phyloP scores from a whole-genome alignment of 352 stramenopile genomes.

The Globisporangium carolinianum region DNA sequence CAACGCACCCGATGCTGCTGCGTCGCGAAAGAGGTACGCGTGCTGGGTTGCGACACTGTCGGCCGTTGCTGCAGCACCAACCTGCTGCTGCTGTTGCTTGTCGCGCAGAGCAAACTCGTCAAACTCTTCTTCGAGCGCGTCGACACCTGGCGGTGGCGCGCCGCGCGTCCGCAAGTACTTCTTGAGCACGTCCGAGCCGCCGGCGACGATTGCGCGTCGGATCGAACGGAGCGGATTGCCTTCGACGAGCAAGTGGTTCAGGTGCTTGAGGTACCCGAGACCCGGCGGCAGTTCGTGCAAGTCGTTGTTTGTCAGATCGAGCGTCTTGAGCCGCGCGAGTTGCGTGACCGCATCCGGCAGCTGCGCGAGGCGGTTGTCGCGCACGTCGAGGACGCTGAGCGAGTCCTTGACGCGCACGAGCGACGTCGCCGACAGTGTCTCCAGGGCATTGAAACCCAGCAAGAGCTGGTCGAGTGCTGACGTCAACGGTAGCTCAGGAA shows the following conservation, averaged over 20 bases:
- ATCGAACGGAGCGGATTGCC: constrained; percentile 75
- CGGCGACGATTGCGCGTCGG: constrained; percentile 52
- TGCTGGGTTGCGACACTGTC: constrained; percentile 20
- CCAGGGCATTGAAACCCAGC: constrained; percentile 64
- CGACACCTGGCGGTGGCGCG: constrained; percentile 46
- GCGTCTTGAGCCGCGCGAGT: constrained; percentile 66
- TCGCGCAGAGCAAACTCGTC: constrained; percentile 56
- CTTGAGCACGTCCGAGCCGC: constrained; percentile 63
- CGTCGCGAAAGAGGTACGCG: constrained; percentile 66
- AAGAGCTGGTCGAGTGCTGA: constrained; percentile 61
- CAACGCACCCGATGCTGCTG: constrained; percentile 40
- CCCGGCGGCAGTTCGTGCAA: constrained; percentile 59
- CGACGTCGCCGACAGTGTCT: constrained; percentile 32
- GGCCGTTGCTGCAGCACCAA: constrained; percentile 5
- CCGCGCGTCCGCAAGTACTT: constrained; percentile 80
- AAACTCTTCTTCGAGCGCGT: constrained; percentile 59
- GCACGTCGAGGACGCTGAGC: constrained; percentile 66
- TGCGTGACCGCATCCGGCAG: constrained; percentile 53
- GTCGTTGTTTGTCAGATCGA: constrained; percentile 84
- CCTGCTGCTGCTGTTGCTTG: constrained; percentile 27
- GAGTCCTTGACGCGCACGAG: constrained; percentile 50
- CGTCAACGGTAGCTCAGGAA: constrained; percentile 45
- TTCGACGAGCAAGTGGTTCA: constrained; percentile 69
- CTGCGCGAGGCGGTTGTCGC: constrained; percentile 69
- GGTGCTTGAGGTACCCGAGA: constrained; percentile 68